Evolutionary conservation across 352 stramenopile species (phyloP).

Genomic region (Globisporangium lucens): DNA sequence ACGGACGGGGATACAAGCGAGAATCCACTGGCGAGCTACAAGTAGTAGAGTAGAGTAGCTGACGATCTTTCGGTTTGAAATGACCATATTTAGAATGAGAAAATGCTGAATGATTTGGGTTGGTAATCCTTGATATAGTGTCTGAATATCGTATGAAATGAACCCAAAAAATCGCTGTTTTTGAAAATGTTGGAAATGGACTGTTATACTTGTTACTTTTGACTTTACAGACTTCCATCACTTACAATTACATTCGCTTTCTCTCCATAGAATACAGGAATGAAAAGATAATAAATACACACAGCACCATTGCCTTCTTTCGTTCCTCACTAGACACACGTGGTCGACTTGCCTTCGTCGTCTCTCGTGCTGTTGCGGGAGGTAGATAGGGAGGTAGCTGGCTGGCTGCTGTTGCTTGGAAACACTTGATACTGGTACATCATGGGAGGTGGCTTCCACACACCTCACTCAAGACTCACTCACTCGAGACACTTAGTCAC

Average conservation of each 20-base stretch:
- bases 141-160: neutral
- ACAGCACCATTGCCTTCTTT: neutral
- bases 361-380: neutral
- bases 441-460: neutral
- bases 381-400: neutral
- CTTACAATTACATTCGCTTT: neutral
- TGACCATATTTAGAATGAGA: neutral
- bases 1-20: slow-evolving; percentile 23
- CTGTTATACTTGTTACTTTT: neutral
- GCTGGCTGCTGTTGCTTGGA: neutral
- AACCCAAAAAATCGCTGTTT: neutral
- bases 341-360: neutral
- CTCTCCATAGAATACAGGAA: neutral
- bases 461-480: neutral
- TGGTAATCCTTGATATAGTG: neutral
- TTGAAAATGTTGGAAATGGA: neutral
- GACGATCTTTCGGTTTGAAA: neutral
- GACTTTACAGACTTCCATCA: neutral
- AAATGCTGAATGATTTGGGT: neutral
- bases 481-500: neutral
- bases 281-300: neutral
- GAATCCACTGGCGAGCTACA: neutral
- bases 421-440: slow-evolving; percentile 4
- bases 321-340: neutral
- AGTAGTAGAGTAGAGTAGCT: neutral